phyloP scores from a whole-genome alignment of 768 basidiomycete genomes.

The Clitopilus passeckerianus region DNA sequence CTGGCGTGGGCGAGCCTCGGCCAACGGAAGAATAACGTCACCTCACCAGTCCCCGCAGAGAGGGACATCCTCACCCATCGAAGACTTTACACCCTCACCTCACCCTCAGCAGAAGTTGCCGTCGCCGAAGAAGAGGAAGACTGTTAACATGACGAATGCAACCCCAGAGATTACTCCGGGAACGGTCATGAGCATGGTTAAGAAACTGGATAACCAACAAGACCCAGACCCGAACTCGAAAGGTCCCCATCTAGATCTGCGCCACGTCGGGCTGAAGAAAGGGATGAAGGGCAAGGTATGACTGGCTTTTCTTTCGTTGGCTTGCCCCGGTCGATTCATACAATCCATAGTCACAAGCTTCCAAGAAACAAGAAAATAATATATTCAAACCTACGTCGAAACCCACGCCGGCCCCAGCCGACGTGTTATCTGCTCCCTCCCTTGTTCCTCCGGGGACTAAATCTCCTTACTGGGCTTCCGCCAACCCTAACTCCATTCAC shows the following conservation, averaged over 20 bases:
- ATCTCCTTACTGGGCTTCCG: no score
- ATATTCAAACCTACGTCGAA: no score
- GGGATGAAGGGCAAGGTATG: slow-evolving; percentile 14
- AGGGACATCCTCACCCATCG: not conserved
- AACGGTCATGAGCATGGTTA: slow-evolving; percentile 4
- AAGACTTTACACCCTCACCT: not conserved
- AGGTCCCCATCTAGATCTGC: slow-evolving; percentile 6
- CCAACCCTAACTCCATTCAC: not conserved
- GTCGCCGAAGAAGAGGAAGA: not conserved
- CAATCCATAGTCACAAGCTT: not conserved
- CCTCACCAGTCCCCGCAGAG: not conserved
- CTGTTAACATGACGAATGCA: not conserved
- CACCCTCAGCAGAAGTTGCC: not conserved
- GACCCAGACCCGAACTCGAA: not conserved
- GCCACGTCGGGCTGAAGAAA: slow-evolving; percentile 1
- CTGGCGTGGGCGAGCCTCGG: no score
- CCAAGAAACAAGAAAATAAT: not conserved
- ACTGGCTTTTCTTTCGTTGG: not conserved
- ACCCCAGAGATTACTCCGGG: not conserved
- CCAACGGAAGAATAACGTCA: not conserved
- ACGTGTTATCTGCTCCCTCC: no score
- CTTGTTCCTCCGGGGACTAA: no score
- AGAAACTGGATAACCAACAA: not conserved
- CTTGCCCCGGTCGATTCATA: not conserved
- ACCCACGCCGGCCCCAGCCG: no score